Evolutionary conservation across 805 yeast species (phyloP).

Genomic region (Candida verbasci): DNA sequence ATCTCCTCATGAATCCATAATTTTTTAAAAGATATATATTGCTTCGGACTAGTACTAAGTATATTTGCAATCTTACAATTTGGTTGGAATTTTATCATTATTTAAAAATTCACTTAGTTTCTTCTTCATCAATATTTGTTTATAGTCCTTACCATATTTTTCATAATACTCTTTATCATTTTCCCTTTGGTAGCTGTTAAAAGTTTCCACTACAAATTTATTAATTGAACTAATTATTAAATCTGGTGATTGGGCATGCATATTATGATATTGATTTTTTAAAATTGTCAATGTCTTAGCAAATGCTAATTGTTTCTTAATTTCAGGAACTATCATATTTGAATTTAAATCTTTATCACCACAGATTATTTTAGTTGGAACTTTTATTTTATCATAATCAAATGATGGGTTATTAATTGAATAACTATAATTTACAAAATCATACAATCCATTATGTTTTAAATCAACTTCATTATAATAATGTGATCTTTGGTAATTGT

Average conservation of each 20-base stretch:
- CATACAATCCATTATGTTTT: slow-evolving; percentile 12
- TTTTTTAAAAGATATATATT: no score
- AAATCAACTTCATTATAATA: slow-evolving; percentile 9
- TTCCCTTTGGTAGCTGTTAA: neutral
- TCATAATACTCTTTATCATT: slow-evolving; percentile 8
- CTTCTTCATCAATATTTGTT: slow-evolving; percentile 5
- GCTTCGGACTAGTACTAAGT: no score
- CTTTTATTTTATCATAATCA: slow-evolving; percentile 7
- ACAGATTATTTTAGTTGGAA: slow-evolving; percentile 12
- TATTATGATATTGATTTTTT: slow-evolving; percentile 11
- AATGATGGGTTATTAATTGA: slow-evolving; percentile 6
- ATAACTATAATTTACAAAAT: slow-evolving; percentile 10
- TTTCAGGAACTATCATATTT: neutral
- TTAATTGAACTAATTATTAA: slow-evolving; percentile 6
- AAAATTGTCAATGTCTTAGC: slow-evolving; percentile 5
- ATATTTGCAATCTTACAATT: no score
- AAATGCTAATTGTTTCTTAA: slow-evolving; percentile 1
- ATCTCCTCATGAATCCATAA: neutral
- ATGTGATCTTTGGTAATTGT: slow-evolving; percentile 4
- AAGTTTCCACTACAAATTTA: slow-evolving; percentile 6
- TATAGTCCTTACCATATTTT: slow-evolving; percentile 10
- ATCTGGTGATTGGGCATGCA: slow-evolving; percentile 16
- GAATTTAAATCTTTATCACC: slow-evolving; percentile 11
- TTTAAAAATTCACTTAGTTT: slow-evolving; percentile 4
- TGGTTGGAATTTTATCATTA: slow-evolving; percentile 2